phyloP scores from a whole-genome alignment of 2,329 filamentous ascomycete species.

The Thelonectria discophora region DNA sequence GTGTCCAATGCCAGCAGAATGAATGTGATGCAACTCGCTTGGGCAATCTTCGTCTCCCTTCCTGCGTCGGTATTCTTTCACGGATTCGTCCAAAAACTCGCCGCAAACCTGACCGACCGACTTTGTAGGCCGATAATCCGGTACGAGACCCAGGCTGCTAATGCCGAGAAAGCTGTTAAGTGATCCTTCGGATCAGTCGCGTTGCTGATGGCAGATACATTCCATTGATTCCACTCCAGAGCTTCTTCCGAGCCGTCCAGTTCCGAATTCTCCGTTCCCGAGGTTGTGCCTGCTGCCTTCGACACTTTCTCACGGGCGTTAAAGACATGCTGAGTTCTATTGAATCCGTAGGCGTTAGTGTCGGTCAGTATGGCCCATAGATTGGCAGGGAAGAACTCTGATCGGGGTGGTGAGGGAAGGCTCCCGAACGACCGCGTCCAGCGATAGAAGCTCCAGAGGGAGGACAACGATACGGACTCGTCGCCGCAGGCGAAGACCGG shows the following conservation, averaged over 20 bases:
- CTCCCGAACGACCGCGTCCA: neutral
- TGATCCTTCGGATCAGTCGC: conserved; percentile 18
- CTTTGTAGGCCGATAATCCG: conserved; percentile 3
- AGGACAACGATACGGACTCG: conserved; percentile 1
- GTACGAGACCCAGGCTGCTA: neutral
- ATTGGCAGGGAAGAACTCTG: neutral
- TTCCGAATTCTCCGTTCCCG: neutral
- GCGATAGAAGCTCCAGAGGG: neutral
- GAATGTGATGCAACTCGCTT: conserved; percentile 2
- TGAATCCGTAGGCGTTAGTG: neutral
- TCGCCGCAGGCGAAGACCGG: conserved; percentile 16
- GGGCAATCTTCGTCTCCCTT: neutral
- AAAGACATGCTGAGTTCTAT: neutral
- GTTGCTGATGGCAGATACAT: neutral
- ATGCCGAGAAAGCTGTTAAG: conserved; percentile 20
- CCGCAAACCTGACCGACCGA: conserved; percentile 7
- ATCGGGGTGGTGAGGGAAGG: neutral
- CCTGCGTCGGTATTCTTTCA: neutral
- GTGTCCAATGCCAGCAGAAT: conserved; percentile 14
- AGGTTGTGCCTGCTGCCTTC: neutral
- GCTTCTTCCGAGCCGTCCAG: neutral
- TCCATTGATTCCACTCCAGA: neutral
- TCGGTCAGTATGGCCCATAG: neutral
- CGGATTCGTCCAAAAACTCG: conserved; percentile 12
- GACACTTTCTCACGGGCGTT: neutral